Evolutionary conservation across 2,329 filamentous ascomycete species (phyloP), one percentile per base, ranked within the genome.

Genomic region (Colletotrichum sp.): DNA sequence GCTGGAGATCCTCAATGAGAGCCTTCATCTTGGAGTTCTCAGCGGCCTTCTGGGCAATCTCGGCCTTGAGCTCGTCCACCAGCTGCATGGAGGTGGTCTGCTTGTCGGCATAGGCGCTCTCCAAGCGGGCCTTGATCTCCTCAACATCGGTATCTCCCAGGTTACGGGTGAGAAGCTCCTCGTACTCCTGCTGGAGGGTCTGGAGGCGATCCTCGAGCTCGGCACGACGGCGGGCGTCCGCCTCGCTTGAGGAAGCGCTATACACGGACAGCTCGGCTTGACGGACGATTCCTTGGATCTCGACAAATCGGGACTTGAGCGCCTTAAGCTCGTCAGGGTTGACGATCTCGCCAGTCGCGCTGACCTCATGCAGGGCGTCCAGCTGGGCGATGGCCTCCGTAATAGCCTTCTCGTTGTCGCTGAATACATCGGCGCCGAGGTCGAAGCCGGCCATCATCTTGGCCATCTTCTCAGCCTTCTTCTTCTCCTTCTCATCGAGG

Each of bases 401-500:
- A 74, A 99, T 95, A 67, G 92, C 93, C 78, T 93, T 91, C 85
- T 99, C 97, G 80, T 98, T 98, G 74, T 97, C 94, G 79, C 96
- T 98, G 84, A 98, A 98, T 36, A 98, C 93, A 74, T 98, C 96
- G 65, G 94, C 94, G 60, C 96, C 96, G 39, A 99, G 91, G 82
- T 99, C 96, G 81, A 99, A 98, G 5, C 96, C 96, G 75, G 97
- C 97, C 96, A 99, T 98, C 97, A 99, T 99, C 90, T 98, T 95
- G 59, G 97, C 97, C 97, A 99, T 99, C 86, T 98, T 97, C 87
- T 99, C 97, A 1, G 96, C 95, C 90, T 99, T 99, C 88, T 96
- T 96, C 89, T 96, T 96, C 86, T 98, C 98, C 90, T 99, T 99
- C 86, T 98, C 97, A 80, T 98, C 96, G 25, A 98, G 88, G 19